Evolutionary conservation across 129 eudicot genomes (phyloP).

Genomic region (Helianthus tuberosus): DNA sequence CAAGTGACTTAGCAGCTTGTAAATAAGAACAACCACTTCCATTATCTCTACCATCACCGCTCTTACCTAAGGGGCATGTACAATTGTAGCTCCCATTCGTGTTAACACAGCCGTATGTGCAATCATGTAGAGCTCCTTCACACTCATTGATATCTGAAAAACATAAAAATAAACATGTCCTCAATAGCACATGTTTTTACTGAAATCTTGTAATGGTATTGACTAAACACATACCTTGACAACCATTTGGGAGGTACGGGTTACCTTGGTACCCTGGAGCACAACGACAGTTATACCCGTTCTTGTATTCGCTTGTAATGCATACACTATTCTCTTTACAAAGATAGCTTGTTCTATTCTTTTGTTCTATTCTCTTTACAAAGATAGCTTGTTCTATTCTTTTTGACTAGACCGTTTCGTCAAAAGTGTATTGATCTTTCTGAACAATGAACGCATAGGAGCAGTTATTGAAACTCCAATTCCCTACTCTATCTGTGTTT

Average conservation of each 20-base stretch:
- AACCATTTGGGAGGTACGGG: conserved; percentile 25
- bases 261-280: conserved; percentile 23
- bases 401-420: background rate
- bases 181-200: background rate
- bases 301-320: background rate
- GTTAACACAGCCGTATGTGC: conserved; percentile 24
- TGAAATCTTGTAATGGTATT: background rate
- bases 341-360: background rate
- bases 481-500: conserved; percentile 8
- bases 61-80: conserved; percentile 16
- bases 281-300: conserved; percentile 23
- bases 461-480: conserved; percentile 23
- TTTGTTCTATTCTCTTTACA: conserved; percentile 29
- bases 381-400: background rate
- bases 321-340: conserved; percentile 30
- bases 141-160: conserved; percentile 27
- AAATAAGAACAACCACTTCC: conserved; percentile 22
- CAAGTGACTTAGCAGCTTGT: background rate
- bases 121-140: background rate
- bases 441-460: conserved; percentile 19
- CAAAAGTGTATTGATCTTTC: background rate
- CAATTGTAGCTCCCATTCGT: conserved; percentile 20
- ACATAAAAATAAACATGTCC: background rate
- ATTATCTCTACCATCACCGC: conserved; percentile 20
- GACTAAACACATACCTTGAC: conserved; percentile 17